These are phyloP conservation scores for Miscanthus sacchariflorus DNA, from an alignment of 202 grass and related monocot species.

Conservation along the genomic window DNA sequence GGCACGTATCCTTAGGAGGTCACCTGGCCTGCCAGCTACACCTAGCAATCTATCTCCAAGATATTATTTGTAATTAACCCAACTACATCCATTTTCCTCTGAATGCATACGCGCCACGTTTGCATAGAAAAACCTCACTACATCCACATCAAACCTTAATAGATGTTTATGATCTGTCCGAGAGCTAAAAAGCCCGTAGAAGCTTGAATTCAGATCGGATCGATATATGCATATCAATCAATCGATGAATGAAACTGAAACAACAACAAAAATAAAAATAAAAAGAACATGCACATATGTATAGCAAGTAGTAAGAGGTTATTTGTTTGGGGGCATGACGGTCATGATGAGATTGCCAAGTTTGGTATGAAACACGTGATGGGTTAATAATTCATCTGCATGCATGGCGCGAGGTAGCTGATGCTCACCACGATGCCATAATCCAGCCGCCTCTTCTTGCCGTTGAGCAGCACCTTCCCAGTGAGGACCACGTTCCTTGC, in stretches of 20 bases:
- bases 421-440: slow-evolving; percentile 79
- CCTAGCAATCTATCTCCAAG: slow-evolving; percentile 8
- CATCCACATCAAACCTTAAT: neutral
- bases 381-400: neutral
- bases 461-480: slow-evolving; percentile 91
- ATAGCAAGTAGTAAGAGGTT: neutral
- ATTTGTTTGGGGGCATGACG: neutral
- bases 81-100: neutral
- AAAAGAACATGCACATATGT: neutral
- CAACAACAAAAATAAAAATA: too few species aligned
- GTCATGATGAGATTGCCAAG: neutral
- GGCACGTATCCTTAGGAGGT: neutral
- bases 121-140: neutral
- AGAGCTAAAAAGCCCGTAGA: neutral
- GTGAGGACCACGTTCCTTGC: slow-evolving; percentile 90
- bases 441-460: slow-evolving; percentile 92
- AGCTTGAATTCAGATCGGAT: neutral
- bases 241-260: neutral
- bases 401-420: neutral
- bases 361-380: neutral
- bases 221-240: neutral
- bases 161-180: neutral
- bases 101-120: neutral
- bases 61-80: neutral
- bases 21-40: neutral